phyloP scores from a whole-genome alignment of 2,329 filamentous ascomycete species.

The Aureobasidium pullulans region DNA sequence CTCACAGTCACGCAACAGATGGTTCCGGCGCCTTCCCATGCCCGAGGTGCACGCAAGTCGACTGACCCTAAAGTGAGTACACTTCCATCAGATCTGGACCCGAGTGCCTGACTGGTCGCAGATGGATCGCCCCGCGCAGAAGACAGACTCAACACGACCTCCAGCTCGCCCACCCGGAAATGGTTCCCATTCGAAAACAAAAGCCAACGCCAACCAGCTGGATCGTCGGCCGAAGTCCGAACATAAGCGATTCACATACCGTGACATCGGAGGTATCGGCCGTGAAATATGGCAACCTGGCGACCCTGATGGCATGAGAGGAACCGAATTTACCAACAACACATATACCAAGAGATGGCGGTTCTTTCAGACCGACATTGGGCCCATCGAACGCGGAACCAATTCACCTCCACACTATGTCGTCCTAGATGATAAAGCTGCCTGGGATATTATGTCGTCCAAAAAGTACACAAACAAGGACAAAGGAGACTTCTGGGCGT shows the following conservation, averaged over 20 bases:
- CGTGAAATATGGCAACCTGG: conserved; percentile 33
- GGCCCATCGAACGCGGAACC: conserved; percentile 21
- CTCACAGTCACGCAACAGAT: background rate
- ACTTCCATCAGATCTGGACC: too few species aligned
- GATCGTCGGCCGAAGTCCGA: background rate
- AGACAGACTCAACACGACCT: background rate
- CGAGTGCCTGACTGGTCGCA: background rate
- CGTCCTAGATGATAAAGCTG: conserved; percentile 35
- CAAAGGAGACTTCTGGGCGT: conserved; percentile 27
- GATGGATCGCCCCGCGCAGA: background rate
- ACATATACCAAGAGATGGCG: conserved; percentile 29
- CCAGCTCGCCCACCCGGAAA: background rate
- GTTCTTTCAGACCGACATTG: conserved; percentile 29
- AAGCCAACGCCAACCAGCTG: background rate
- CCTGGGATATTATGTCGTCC: conserved; percentile 27
- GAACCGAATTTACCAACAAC: conserved; percentile 23
- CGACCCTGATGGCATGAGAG: conserved; percentile 30
- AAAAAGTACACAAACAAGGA: conserved; percentile 23
- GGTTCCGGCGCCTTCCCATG: background rate
- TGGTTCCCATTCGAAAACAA: background rate
- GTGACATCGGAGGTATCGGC: conserved; percentile 16
- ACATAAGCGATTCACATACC: background rate
- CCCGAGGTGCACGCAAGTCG: background rate
- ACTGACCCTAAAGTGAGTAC: background rate
- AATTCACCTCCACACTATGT: conserved; percentile 31